Evolutionary conservation across 2,329 filamentous ascomycete species (phyloP), one percentile per base, ranked within the genome.

Genomic region (Aureobasidium namibiae): DNA sequence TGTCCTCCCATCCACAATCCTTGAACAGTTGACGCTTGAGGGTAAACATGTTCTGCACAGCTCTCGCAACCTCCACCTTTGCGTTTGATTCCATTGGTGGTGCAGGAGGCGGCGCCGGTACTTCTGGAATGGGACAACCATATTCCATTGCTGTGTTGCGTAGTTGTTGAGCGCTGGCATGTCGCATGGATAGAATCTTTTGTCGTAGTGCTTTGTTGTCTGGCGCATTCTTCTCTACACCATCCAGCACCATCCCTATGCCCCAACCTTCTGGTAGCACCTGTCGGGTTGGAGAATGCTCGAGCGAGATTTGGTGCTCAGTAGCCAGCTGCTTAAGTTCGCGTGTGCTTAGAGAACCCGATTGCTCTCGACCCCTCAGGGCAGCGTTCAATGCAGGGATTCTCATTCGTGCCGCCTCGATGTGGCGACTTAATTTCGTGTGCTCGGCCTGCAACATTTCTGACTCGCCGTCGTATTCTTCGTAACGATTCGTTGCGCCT

Each of bases 51-150:
- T 60, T 56, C 33, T 48, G 49, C 24, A 60, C 59, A 9, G 59
- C 50, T 18, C 42, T 60, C 10, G 59, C 49, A 8, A 60, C 39
- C 34, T 54, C 59, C 3, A 60, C 16, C 34, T 56, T 60, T 21
- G 33, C 3, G 14, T 57, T 42, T 16, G 16, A 8, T 31, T 38
- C 42, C 5, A 24, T 11, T n/a, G 31, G 54, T 21, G 54, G 54
- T 10, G 42, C 29, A 23, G 54, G 54, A 18, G 54, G 54, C 21
- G 54, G 54, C 16, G 21, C 23, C 14, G 54, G 54, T 18, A 57
- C 23, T n/a, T 46, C 41, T 14, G 54, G 54, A 10, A 57, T 16
- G 1, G 31, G 11, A 14, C 36, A 41, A 21, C 54, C 54, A 48
- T 46, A 57, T 6, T 57, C 54, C 42, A 57, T 38, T 21, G 54